These are phyloP conservation scores for Monilinia vaccinii-corymbosi DNA, from an alignment of 2,329 filamentous ascomycete species.

Conservation along the genomic window DNA sequence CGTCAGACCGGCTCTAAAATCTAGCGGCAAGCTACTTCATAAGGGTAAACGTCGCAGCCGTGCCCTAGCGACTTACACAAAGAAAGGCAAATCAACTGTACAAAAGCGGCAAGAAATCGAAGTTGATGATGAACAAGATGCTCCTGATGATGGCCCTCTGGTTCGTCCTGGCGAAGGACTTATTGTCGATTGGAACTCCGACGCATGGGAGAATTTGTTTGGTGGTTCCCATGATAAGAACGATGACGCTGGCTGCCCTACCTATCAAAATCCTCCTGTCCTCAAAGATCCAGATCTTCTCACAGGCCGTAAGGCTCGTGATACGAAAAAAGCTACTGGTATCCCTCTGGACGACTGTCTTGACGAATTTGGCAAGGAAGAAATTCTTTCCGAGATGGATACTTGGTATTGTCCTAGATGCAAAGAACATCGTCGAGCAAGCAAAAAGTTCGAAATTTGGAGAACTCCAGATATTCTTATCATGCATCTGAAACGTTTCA, in stretches of 20 bases:
- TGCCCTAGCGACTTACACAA: conserved; percentile 31
- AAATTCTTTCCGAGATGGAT: conserved; percentile 88
- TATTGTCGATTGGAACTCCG: conserved; percentile 73
- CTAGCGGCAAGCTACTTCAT: conserved; percentile 26
- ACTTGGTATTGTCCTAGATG: conserved; percentile 97
- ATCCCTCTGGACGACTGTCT: conserved; percentile 85
- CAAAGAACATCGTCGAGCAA: conserved; percentile 85
- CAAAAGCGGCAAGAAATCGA: conserved; percentile 13
- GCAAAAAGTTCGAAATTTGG: conserved; percentile 97
- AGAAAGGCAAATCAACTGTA: conserved; percentile 28
- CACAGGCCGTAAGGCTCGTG: conserved; percentile 52
- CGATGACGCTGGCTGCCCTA: conserved; percentile 45
- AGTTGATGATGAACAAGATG: conserved; percentile 16
- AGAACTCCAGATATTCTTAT: conserved; percentile 92
- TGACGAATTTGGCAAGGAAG: conserved; percentile 87
- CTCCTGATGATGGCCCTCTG: conserved; percentile 48
- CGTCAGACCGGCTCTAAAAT: conserved; percentile 24
- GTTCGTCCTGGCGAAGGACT: conserved; percentile 77
- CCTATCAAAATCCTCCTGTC: conserved; percentile 38
- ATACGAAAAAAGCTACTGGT: conserved; percentile 60
- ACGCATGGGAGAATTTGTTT: conserved; percentile 66
- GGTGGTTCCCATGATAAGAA: conserved; percentile 21
- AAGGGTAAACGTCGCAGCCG: conserved; percentile 23
- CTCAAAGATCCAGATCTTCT: conserved; percentile 56
- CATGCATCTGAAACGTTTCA: conserved; percentile 93